Base-by-base conservation (phyloP, 805 yeast genomes). In the Hanseniaspora jakobsenii region DNA sequence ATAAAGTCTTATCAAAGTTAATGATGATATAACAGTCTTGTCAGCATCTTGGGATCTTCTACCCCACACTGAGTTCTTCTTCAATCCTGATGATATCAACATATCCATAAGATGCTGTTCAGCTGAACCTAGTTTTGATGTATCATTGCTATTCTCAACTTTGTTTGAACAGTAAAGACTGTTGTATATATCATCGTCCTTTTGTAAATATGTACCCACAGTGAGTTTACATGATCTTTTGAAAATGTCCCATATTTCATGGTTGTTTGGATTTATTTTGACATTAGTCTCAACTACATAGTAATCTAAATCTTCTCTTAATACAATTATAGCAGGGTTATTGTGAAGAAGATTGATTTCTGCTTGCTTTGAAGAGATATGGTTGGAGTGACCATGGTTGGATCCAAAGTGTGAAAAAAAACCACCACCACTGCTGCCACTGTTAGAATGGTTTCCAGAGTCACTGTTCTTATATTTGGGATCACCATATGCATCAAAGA, bases 61-160 rank as follows among this genome's bases (percentile, higher is more conserved):
- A 3, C 95, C 96, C 98, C 98, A 91, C 13, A 60, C 53, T 24
- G 81, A 84, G 17, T 67, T 66, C 10, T 71, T 62, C 3, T 66
- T 61, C 51, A 86, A 83, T 1, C 98, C 98, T 0, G 94, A 79
- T 0, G 89, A 71, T 55, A 95, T 86, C 44, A 91, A 70, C 98
- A 91, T 91, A 50, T 86, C 96, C 64, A 84, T 72, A 36, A 91
- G 69, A 61, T 89, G 97, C 61, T 82, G 89, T 60, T 91, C 98
- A 1, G 98, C 97, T 13, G 94, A 79, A 6, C 86, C 87, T 49
- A 81, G 61, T 28, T 65, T 66, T 1, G 68, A 64, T 9, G 40
- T 32, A 12, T 38, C 26, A 4, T 21, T 52, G 52, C 47, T 55
- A 45, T 42, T 49, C 50, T 50, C 61, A 50, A 51, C 56, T 52